These are phyloP conservation scores for Mortierella sp. DNA, from an alignment of 371 early-diverging fungal genomes.

Conservation along the genomic window DNA sequence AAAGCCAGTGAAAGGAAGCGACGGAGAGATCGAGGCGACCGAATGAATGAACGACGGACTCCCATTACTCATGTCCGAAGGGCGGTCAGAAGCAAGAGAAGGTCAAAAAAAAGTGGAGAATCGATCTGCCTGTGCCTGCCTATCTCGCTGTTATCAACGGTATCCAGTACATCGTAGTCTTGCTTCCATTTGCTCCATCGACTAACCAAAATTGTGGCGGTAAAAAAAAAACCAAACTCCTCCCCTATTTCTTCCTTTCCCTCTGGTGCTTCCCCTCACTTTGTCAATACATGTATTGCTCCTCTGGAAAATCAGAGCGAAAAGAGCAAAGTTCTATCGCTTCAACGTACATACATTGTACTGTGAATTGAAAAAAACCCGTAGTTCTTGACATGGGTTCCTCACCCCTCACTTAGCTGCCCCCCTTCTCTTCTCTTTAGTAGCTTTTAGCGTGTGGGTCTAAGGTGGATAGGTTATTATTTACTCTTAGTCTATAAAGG, in stretches of 20 bases:
- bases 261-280: neutral
- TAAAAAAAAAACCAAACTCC: neutral
- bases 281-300: neutral
- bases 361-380: too few relatives aligned
- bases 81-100: too few relatives aligned
- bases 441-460: too few relatives aligned
- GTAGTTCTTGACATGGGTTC: too few relatives aligned
- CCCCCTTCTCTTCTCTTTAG: too few relatives aligned
- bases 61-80: neutral
- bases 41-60: neutral
- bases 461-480: too few relatives aligned
- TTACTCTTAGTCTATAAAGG: too few relatives aligned
- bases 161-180: neutral
- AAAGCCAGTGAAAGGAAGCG: too few relatives aligned
- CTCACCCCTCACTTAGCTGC: too few relatives aligned
- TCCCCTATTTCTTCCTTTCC: neutral
- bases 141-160: neutral
- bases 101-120: neutral
- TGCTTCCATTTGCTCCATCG: neutral
- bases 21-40: too few relatives aligned
- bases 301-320: neutral
- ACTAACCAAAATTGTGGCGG: conserved; percentile 10
- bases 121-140: neutral
- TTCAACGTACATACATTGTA: too few relatives aligned
- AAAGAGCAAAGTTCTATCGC: neutral